phyloP scores from a whole-genome alignment of 192 early-diverging fungal species.

The Dissophora globulifera region DNA sequence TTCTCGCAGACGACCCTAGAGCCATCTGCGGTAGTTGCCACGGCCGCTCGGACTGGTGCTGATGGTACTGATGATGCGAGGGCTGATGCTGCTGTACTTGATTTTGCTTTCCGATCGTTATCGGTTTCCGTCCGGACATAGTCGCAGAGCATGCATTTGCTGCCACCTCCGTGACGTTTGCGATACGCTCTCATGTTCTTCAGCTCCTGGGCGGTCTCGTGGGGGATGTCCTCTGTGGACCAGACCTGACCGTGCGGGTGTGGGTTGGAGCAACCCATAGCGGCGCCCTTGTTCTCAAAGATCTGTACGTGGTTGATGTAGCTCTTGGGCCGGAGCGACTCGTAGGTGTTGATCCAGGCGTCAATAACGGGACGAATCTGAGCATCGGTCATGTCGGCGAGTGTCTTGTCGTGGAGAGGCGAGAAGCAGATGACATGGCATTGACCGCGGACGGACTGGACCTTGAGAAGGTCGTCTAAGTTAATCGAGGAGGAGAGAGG shows the following conservation, averaged over 20 bases:
- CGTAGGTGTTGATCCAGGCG: conserved; percentile 77
- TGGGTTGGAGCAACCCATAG: conserved; percentile 98
- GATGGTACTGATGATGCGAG: neutral
- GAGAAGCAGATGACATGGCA: conserved; percentile 96
- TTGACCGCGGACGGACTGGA: conserved; percentile 74
- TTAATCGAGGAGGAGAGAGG: conserved; percentile 64
- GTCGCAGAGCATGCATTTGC: conserved; percentile 90
- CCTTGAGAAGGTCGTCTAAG: too few relatives aligned
- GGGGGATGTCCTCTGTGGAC: conserved; percentile 87
- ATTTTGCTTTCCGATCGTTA: conserved; percentile 10
- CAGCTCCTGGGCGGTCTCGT: conserved; percentile 83
- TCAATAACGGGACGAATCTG: conserved; percentile 77
- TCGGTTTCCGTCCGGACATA: conserved; percentile 73
- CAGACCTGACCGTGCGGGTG: conserved; percentile 97
- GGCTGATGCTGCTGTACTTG: conserved; percentile 2
- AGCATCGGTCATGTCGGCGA: conserved; percentile 82
- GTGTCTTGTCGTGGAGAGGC: conserved; percentile 86
- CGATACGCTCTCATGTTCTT: conserved; percentile 69
- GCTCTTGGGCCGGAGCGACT: conserved; percentile 59
- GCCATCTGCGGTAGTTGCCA: conserved; percentile 50
- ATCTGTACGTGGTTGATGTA: conserved; percentile 87
- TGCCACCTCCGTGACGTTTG: conserved; percentile 44
- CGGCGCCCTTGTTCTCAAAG: conserved; percentile 97
- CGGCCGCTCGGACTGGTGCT: neutral
- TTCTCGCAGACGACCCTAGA: conserved; percentile 85